phyloP scores from a whole-genome alignment of 108 stramenopile species.

The Nitzschia putrida region DNA sequence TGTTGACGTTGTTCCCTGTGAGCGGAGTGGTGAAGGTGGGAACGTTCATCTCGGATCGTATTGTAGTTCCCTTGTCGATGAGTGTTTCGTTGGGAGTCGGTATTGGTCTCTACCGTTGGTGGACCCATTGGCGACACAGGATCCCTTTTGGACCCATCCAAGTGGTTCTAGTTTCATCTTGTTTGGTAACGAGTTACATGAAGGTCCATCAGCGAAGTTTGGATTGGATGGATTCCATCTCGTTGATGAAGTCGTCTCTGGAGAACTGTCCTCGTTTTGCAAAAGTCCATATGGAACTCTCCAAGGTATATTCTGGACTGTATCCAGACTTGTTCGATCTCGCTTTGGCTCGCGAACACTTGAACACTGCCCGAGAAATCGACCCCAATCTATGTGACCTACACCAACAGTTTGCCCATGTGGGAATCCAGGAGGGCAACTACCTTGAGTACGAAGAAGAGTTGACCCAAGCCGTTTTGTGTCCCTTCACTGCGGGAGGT shows the following conservation, averaged over 20 bases:
- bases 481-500: slow-evolving; percentile 74
- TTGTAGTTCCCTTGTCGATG: slow-evolving; percentile 74
- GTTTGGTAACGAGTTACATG: slow-evolving; percentile 8
- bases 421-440: slow-evolving; percentile 60
- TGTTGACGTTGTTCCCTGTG: slow-evolving; percentile 78
- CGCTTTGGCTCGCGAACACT: slow-evolving; percentile 46
- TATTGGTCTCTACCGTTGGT: slow-evolving; percentile 27
- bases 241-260: slow-evolving; percentile 63
- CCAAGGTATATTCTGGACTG: slow-evolving; percentile 76
- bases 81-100: slow-evolving; percentile 57
- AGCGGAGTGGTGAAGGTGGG: slow-evolving; percentile 81
- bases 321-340: slow-evolving; percentile 64
- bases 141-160: slow-evolving; percentile 12
- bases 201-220: slow-evolving; percentile 53
- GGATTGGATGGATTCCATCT: slow-evolving; percentile 79
- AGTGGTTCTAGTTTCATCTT: slow-evolving; percentile 18
- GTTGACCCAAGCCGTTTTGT: slow-evolving; percentile 58
- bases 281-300: slow-evolving; percentile 80
- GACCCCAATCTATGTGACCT: slow-evolving; percentile 84
- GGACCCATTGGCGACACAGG: background rate
- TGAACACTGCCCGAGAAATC: slow-evolving; percentile 60
- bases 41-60: slow-evolving; percentile 83
- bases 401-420: slow-evolving; percentile 74
- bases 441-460: slow-evolving; percentile 65
- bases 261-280: slow-evolving; percentile 74